A percentile compares a stretch with the other conserved stretches of the same genome.
Conservation (phyloP, 345 rosid genomes). For the Eucalyptus grandis region DNA sequence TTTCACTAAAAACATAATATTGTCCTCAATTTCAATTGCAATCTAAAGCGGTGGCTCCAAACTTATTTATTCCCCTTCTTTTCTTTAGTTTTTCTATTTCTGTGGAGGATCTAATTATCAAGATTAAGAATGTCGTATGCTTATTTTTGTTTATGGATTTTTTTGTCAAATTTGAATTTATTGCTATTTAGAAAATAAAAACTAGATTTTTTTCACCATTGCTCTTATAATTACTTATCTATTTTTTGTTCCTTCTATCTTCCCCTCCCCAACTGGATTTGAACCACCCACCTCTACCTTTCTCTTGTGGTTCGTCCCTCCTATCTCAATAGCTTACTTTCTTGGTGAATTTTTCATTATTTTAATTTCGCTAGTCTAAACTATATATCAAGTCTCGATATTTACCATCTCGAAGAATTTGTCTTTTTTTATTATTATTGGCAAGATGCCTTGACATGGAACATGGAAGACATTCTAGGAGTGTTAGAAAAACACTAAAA, state of each 20-base stretch:
- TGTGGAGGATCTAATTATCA: background rate
- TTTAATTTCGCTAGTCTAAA: background rate
- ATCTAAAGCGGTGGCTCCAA: background rate
- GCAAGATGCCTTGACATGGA: background rate
- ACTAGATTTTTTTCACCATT: too few species aligned
- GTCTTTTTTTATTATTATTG: background rate
- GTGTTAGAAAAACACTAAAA: too few species aligned
- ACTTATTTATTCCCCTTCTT: background rate
- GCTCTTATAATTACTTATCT: too few species aligned
- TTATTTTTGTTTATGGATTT: background rate
- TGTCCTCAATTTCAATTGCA: background rate
- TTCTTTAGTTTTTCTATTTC: background rate
- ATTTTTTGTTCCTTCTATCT: too few species aligned
- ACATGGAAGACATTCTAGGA: background rate
- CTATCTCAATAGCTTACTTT: background rate
- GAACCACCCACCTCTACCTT: too few species aligned
- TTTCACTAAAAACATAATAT: background rate
- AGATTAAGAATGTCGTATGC: background rate
- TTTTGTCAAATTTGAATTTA: background rate
- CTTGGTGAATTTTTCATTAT: too few species aligned
- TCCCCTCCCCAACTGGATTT: too few species aligned
- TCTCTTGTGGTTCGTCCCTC: background rate
- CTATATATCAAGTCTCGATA: background rate
- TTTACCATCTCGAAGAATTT: background rate
- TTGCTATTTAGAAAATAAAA: too few species aligned